Percentiles rank a stretch among this genome's conserved stretches.
Evolutionary conservation across 495 filamentous ascomycete genomes (phyloP).

Genomic region (Cercophora samala): DNA sequence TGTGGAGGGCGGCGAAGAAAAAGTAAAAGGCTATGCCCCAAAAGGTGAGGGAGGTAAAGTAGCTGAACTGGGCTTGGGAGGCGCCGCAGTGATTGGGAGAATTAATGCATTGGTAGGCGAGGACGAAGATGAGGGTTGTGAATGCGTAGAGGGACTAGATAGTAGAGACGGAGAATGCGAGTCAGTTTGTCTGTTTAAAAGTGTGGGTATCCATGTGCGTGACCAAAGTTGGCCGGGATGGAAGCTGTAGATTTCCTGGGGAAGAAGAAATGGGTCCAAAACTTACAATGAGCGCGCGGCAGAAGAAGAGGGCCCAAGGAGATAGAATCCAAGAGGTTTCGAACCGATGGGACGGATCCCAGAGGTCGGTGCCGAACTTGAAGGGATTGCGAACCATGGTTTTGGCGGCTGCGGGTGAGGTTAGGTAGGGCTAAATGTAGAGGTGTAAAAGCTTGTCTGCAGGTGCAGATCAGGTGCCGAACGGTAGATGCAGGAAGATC

Average conservation of each 20-base stretch:
- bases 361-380: slow-evolving; percentile 42
- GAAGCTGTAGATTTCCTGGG: neutral
- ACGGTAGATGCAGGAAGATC: neutral
- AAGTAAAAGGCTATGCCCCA: slow-evolving; percentile 82
- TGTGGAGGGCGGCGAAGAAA: slow-evolving; percentile 60
- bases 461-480: neutral
- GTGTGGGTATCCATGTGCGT: slow-evolving; percentile 1
- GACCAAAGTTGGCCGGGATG: neutral
- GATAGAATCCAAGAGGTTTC: slow-evolving; percentile 73
- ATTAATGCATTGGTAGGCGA: slow-evolving; percentile 53
- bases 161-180: neutral
- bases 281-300: slow-evolving; percentile 58
- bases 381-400: slow-evolving; percentile 29
- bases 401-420: neutral
- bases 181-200: neutral
- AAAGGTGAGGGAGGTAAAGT: slow-evolving; percentile 75
- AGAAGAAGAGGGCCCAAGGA: slow-evolving; percentile 55
- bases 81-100: slow-evolving; percentile 25
- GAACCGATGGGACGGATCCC: slow-evolving; percentile 61
- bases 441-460: neutral
- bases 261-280: neutral
- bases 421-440: neutral
- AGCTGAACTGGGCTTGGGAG: slow-evolving; percentile 60
- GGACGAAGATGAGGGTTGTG: slow-evolving; percentile 63
- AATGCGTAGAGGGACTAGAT: slow-evolving; percentile 64